Evolutionary conservation across 805 yeast genomes (phyloP).

Genomic region (Suhomyces canberraensis): DNA sequence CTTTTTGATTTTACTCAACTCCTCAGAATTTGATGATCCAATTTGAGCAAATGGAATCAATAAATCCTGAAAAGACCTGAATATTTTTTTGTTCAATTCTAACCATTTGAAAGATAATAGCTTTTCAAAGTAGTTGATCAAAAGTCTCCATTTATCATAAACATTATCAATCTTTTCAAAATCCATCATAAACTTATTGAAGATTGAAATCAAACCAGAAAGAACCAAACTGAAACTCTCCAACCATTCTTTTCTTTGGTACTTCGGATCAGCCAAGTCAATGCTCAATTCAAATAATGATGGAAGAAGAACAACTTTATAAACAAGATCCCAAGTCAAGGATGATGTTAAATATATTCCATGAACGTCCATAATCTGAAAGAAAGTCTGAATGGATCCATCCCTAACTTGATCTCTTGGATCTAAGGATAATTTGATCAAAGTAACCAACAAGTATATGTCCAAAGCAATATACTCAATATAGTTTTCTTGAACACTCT

Average conservation of each 20-base stretch:
- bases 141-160: slow-evolving; percentile 50
- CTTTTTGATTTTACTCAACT: slow-evolving; percentile 26
- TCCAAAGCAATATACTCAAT: slow-evolving; percentile 42
- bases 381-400: slow-evolving; percentile 86
- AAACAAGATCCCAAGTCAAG: slow-evolving; percentile 63
- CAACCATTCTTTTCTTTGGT: slow-evolving; percentile 42
- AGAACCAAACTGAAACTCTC: slow-evolving; percentile 63
- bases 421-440: slow-evolving; percentile 65
- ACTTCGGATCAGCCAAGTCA: slow-evolving; percentile 19
- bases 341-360: slow-evolving; percentile 13
- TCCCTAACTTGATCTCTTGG: slow-evolving; percentile 77
- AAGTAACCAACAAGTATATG: slow-evolving; percentile 51
- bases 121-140: slow-evolving; percentile 48
- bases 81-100: slow-evolving; percentile 55
- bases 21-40: background rate
- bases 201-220: slow-evolving; percentile 65
- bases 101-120: slow-evolving; percentile 41
- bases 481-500: background rate
- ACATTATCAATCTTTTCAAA: slow-evolving; percentile 19
- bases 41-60: slow-evolving; percentile 30
- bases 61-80: slow-evolving; percentile 50
- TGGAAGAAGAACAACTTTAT: slow-evolving; percentile 53
- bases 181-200: slow-evolving; percentile 46
- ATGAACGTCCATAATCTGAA: slow-evolving; percentile 50
- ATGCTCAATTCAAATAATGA: slow-evolving; percentile 38